These are phyloP conservation scores for Glycyrrhiza uralensis DNA, from an alignment of 306 rosid species.

Conservation along the genomic window DNA sequence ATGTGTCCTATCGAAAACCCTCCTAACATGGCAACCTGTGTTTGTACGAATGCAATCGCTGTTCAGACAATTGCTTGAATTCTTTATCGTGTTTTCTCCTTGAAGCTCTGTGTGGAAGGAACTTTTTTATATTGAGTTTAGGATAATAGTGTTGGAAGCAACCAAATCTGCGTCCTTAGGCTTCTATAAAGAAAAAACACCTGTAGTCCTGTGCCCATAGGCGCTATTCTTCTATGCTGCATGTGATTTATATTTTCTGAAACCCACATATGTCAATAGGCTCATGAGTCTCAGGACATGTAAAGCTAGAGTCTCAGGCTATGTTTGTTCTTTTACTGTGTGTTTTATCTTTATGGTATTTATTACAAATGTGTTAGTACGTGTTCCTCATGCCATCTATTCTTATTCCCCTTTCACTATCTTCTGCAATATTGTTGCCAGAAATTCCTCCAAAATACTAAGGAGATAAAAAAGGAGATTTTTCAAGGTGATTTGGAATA, in stretches of 20 bases:
- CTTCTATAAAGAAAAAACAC: neutral
- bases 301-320: neutral
- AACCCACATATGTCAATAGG: neutral
- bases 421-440: neutral
- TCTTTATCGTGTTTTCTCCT: neutral
- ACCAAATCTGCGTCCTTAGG: neutral
- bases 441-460: neutral
- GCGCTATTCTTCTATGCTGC: neutral
- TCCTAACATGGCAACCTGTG: neutral
- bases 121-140: constrained; percentile 12
- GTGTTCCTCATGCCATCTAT: neutral
- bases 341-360: neutral
- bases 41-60: neutral
- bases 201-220: neutral
- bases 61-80: neutral
- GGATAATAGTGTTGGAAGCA: constrained; percentile 14
- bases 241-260: neutral
- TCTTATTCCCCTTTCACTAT: neutral
- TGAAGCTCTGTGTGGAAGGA: neutral
- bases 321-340: neutral
- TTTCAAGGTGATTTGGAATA: neutral
- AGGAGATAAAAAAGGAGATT: neutral
- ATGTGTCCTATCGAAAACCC: neutral
- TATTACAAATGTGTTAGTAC: neutral
- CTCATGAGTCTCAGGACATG: neutral